Conservation (phyloP, 257 asterid genomes). For the Osmanthus fragrans region DNA sequence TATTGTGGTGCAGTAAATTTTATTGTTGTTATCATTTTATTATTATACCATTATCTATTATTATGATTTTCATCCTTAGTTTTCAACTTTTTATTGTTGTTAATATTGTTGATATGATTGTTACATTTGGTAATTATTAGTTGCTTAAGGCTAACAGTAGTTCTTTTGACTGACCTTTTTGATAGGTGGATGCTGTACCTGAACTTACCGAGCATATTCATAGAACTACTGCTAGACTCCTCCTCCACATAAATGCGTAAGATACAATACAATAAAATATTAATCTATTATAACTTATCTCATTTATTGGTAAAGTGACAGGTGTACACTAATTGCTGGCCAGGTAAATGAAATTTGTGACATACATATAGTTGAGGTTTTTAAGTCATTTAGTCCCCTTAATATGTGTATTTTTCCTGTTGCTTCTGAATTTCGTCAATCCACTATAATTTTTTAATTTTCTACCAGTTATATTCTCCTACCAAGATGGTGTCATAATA, state of each 20-base stretch:
- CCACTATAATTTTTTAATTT: neutral
- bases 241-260: conserved; percentile 91
- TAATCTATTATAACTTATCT: conserved; percentile 2
- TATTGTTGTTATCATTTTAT: neutral
- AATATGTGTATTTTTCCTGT: neutral
- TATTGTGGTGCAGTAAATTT: too few species aligned
- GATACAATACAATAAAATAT: conserved; percentile 33
- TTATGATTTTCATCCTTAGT: neutral
- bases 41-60: neutral
- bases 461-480: neutral
- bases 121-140: conserved; percentile 5
- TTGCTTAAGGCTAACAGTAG: conserved; percentile 11
- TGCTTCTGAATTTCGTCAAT: neutral
- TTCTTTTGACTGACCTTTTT: conserved; percentile 32
- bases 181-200: conserved; percentile 95
- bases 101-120: neutral
- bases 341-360: neutral
- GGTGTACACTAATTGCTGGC: conserved; percentile 1
- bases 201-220: conserved; percentile 83
- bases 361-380: neutral
- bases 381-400: conserved; percentile 2
- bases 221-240: conserved; percentile 81
- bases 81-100: neutral
- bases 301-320: conserved; percentile 7
- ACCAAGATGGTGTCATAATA: neutral